Percentiles rank a stretch among this genome's conserved stretches.
These are phyloP conservation scores for Penicillium taxi DNA, from an alignment of 495 filamentous ascomycete species.

Conservation along the genomic window DNA sequence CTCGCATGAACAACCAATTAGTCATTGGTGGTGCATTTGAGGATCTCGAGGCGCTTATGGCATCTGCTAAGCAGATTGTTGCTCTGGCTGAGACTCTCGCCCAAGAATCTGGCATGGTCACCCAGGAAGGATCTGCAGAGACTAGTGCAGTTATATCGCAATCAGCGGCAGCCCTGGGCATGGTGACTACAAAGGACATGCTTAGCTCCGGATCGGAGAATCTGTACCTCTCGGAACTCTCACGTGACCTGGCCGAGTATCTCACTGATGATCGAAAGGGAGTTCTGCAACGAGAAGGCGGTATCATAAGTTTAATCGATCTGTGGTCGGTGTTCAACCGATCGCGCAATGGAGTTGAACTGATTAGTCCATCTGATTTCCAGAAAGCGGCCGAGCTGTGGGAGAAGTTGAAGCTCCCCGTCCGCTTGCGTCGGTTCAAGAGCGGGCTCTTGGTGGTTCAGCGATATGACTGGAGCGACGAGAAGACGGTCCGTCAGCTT, in stretches of 20 bases:
- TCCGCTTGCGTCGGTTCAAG: slow-evolving; percentile 80
- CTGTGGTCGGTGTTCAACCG: slow-evolving; percentile 97
- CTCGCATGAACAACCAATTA: slow-evolving; percentile 81
- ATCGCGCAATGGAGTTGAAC: slow-evolving; percentile 86
- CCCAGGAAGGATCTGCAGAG: slow-evolving; percentile 50
- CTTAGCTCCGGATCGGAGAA: slow-evolving; percentile 50
- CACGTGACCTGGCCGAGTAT: slow-evolving; percentile 87
- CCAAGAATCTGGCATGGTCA: slow-evolving; percentile 52
- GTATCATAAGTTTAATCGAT: slow-evolving; percentile 91
- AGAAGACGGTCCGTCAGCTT: slow-evolving; percentile 73
- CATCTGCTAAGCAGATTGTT: slow-evolving; percentile 90
- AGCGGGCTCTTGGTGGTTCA: slow-evolving; percentile 91
- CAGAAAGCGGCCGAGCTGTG: slow-evolving; percentile 81
- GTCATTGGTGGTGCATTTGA: slow-evolving; percentile 94
- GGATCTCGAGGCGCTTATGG: slow-evolving; percentile 94
- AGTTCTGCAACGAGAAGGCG: slow-evolving; percentile 74
- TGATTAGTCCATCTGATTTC: slow-evolving; percentile 87
- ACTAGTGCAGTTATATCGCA: slow-evolving; percentile 69
- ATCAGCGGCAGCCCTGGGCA: slow-evolving; percentile 75
- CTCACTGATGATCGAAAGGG: slow-evolving; percentile 82
- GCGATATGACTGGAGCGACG: slow-evolving; percentile 78
- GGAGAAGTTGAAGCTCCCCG: slow-evolving; percentile 80
- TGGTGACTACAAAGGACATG: slow-evolving; percentile 94
- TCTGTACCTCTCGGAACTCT: slow-evolving; percentile 67
- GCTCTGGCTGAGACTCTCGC: slow-evolving; percentile 86